Percentiles rank a stretch among this genome's conserved stretches.
phyloP scores from a whole-genome alignment of 441 rosid genomes.

The Capsella rubella region DNA sequence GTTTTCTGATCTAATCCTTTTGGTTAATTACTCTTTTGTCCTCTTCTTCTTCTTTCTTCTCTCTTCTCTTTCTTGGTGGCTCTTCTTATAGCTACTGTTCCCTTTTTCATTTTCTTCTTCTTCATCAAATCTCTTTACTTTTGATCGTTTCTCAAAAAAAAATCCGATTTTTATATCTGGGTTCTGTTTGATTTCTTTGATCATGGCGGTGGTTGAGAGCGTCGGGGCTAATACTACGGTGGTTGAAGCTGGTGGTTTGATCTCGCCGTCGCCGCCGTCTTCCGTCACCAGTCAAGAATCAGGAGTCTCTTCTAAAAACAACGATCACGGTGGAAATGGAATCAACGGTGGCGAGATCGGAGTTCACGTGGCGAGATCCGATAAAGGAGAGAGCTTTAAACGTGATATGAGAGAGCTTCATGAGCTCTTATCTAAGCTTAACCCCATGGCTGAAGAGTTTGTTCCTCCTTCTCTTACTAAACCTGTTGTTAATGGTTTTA shows the following conservation, averaged over 20 bases:
- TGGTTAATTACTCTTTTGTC: constrained; percentile 35
- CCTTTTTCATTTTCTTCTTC: constrained; percentile 1
- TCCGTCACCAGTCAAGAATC: constrained; percentile 54
- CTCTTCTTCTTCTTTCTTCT: constrained; percentile 22
- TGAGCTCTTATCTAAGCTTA: constrained; percentile 88
- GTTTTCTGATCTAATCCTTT: constrained; percentile 5
- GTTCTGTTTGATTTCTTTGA: constrained; percentile 20
- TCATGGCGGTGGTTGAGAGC: constrained; percentile 74
- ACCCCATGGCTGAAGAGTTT: constrained; percentile 91
- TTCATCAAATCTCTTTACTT: constrained; percentile 15
- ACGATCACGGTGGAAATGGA: constrained; percentile 49
- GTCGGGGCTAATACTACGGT: constrained; percentile 47
- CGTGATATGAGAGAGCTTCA: constrained; percentile 78
- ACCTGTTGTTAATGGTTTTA: constrained; percentile 42
- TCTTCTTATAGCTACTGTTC: constrained; percentile 36
- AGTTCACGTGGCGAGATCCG: constrained; percentile 47
- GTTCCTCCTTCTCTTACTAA: constrained; percentile 75
- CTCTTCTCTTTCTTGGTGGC: constrained; percentile 34
- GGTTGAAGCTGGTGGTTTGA: constrained; percentile 41
- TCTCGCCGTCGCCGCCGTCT: constrained; percentile 51
- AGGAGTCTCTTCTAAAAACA: constrained; percentile 43
- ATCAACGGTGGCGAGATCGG: constrained; percentile 45
- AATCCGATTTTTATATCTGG: constrained; percentile 35
- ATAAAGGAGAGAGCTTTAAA: constrained; percentile 53
- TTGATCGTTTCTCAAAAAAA: constrained; percentile 31